Evolutionary conservation across 2,329 filamentous ascomycete species (phyloP).

Genomic region (Cladosporium sp.): DNA sequence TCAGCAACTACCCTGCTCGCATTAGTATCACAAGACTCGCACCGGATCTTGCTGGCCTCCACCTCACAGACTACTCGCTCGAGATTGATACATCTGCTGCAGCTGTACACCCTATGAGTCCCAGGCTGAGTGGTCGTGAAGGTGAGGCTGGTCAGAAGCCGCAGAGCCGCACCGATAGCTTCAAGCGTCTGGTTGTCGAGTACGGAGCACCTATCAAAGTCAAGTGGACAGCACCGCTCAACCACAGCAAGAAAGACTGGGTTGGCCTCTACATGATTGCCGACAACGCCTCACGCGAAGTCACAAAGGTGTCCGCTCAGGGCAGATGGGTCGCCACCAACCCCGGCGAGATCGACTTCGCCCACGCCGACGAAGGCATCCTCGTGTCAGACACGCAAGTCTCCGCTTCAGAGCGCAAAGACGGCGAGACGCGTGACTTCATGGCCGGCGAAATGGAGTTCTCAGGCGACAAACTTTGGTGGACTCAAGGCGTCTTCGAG

Average conservation of each 20-base stretch:
- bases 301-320: slow-evolving; percentile 80
- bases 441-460: slow-evolving; percentile 84
- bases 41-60: slow-evolving; percentile 75
- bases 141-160: slow-evolving; percentile 69
- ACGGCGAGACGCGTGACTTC: slow-evolving; percentile 58
- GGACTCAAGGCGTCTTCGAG: slow-evolving; percentile 94
- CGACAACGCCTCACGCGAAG: slow-evolving; percentile 83
- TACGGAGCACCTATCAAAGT: slow-evolving; percentile 90
- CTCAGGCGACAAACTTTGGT: slow-evolving; percentile 91
- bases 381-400: slow-evolving; percentile 66
- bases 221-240: slow-evolving; percentile 83
- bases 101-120: slow-evolving; percentile 23
- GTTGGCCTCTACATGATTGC: slow-evolving; percentile 94
- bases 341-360: slow-evolving; percentile 72
- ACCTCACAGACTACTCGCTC: slow-evolving; percentile 79
- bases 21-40: slow-evolving; percentile 79
- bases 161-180: slow-evolving; percentile 60
- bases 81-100: slow-evolving; percentile 66
- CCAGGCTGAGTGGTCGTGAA: slow-evolving; percentile 60
- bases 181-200: slow-evolving; percentile 77
- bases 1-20: slow-evolving; percentile 85
- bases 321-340: slow-evolving; percentile 88
- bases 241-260: slow-evolving; percentile 92
- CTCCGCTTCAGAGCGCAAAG: slow-evolving; percentile 45
- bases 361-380: slow-evolving; percentile 75